These are phyloP conservation scores for Wolfiporia cocos DNA, from an alignment of 1,284 basidiomycete species.

Conservation along the genomic window DNA sequence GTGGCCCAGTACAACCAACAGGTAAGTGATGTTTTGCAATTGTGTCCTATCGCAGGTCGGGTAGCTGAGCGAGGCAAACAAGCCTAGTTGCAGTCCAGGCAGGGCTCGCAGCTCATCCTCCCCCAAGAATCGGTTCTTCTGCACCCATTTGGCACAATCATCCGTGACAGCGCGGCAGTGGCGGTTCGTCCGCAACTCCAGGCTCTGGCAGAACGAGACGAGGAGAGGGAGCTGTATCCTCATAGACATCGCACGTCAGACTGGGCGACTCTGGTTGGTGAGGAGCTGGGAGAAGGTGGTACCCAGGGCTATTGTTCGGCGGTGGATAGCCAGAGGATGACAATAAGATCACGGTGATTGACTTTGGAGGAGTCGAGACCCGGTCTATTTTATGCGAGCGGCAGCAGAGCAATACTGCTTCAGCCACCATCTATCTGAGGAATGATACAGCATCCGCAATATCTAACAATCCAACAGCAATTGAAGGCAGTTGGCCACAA, in stretches of 20 bases:
- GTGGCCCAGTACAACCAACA: constrained; percentile 36
- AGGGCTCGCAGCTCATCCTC: constrained; percentile 27
- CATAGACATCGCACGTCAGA: too few species aligned
- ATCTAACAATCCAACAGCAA: too few species aligned
- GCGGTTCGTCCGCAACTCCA: constrained; percentile 46
- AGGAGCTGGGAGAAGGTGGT: constrained; percentile 1
- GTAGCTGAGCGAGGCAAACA: constrained; percentile 51
- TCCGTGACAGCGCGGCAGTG: constrained; percentile 40
- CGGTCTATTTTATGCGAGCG: too few species aligned
- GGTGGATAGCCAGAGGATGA: too few species aligned
- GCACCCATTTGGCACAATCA: constrained; percentile 42
- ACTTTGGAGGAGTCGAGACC: too few species aligned
- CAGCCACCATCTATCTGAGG: too few species aligned
- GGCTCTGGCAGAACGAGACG: constrained; percentile 33
- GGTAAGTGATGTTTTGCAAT: constrained; percentile 43
- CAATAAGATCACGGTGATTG: too few species aligned
- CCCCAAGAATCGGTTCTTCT: constrained; percentile 18
- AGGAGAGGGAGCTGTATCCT: constrained; percentile 59
- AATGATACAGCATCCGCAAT: too few species aligned
- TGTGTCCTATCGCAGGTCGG: constrained; percentile 52
- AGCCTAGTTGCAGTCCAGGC: constrained; percentile 37
- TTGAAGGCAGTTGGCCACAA: too few species aligned
- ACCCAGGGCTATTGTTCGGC: too few species aligned
- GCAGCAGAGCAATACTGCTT: too few species aligned
- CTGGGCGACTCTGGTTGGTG: too few species aligned